Evolutionary conservation across 2,329 filamentous ascomycete genomes (phyloP), one percentile per base, ranked within the genome.

Genomic region (Periglandula ipomoeae): DNA sequence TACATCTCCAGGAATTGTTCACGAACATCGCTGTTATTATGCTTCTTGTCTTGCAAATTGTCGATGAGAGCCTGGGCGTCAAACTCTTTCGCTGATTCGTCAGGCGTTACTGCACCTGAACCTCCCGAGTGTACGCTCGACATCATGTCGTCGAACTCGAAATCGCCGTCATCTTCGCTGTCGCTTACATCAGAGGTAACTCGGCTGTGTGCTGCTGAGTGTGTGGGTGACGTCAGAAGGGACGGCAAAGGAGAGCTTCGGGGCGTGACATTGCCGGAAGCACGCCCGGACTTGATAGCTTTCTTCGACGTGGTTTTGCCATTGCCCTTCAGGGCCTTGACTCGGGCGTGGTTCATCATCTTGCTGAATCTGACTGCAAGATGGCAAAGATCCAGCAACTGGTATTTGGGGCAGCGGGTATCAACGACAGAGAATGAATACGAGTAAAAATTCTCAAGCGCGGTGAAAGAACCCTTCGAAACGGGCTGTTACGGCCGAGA

Each of bases 281-380:
- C 74, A 26, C 75, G 71, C n/a, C 75, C 74, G 3, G 74, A 76
- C 52, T 76, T 75, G 38, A 73, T 71, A 20, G 82, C 81, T 65
- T 87, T 88, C 58, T 75, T 76, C 42, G 85, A 88, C 30, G 80
- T 68, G 15, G 84, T 89, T 70, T 89, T 89, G 62, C 79, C 78
- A 68, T 79, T 82, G 67, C 84, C 82, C 53, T 75, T 70, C 50
- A 87, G 78, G 45, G 80, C 83, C 65, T 85, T 83, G 61, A 85
- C 82, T 57, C 82, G 73, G 48, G 78, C 70, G 59, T 84, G 80
- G 60, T 76, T 79, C 81, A 85, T 85, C 34, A 26, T 58, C 38
- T 43, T 23, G 40, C n/a, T 20, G 24, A 10, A 17, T 20, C 19
- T 26, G 23, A 4, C 19, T 40, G 30, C 30, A 32, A 32, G 30